A percentile compares a stretch with the other conserved stretches of the same genome.
Conservation (phyloP, 495 filamentous ascomycete genomes). For the Penicillium antarcticum region DNA sequence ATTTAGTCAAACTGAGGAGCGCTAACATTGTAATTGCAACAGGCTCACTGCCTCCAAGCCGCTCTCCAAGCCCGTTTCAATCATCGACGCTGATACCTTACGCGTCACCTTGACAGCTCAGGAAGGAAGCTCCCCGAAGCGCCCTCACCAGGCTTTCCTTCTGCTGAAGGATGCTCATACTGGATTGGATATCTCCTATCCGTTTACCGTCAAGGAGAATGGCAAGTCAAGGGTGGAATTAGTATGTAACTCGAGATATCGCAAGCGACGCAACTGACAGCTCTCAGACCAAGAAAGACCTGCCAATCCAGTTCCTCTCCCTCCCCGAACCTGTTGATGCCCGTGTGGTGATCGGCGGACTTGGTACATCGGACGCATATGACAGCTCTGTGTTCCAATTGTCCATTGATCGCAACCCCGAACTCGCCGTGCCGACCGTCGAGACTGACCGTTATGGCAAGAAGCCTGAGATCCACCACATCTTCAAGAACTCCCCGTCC, state of each 20-base stretch:
- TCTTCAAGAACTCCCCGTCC: conserved; percentile 74
- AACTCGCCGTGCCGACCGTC: conserved; percentile 52
- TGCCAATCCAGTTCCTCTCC: conserved; percentile 77
- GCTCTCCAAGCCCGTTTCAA: conserved; percentile 59
- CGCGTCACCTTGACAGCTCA: conserved; percentile 79
- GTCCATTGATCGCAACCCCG: conserved; percentile 57
- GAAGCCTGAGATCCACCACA: conserved; percentile 82
- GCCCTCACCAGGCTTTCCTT: conserved; percentile 92
- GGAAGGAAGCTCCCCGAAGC: conserved; percentile 72
- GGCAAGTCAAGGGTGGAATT: conserved; percentile 82
- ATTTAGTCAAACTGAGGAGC: neutral
- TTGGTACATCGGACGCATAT: conserved; percentile 69
- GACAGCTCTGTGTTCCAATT: conserved; percentile 65
- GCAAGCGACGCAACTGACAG: conserved; percentile 2
- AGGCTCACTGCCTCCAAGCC: conserved; percentile 65
- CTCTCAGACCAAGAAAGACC: conserved; percentile 77
- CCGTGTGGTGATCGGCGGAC: conserved; percentile 79
- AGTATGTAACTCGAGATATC: conserved; percentile 49
- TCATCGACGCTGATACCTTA: conserved; percentile 69
- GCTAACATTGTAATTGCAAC: conserved; percentile 13
- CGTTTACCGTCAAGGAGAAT: conserved; percentile 79
- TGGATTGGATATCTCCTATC: conserved; percentile 85
- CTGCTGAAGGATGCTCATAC: conserved; percentile 69
- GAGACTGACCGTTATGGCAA: conserved; percentile 75
- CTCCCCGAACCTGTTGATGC: conserved; percentile 65